These are phyloP conservation scores for Volvariella surrecta DNA, from an alignment of 1,284 basidiomycete species.

Conservation along the genomic window DNA sequence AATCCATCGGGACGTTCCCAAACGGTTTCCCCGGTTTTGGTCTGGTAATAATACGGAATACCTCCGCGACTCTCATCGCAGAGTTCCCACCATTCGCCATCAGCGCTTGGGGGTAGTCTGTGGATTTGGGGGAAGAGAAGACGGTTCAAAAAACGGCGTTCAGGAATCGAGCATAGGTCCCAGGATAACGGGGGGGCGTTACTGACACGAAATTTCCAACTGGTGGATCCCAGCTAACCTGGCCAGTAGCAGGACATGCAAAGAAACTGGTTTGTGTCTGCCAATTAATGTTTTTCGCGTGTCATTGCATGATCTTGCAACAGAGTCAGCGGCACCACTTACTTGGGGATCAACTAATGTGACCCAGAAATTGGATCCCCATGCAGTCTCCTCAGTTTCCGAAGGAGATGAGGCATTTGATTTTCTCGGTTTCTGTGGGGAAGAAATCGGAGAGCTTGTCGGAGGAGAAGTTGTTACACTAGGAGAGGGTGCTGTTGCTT, in stretches of 20 bases:
- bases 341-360: constrained; percentile 78
- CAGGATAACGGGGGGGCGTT: too few species aligned
- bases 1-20: constrained; percentile 85
- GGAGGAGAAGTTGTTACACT: constrained; percentile 10
- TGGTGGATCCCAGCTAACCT: constrained; percentile 89
- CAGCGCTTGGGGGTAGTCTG: constrained; percentile 74
- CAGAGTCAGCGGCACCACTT: constrained; percentile 16
- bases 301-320: too few species aligned
- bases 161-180: constrained; percentile 6
- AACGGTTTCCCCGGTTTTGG: constrained; percentile 77
- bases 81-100: constrained; percentile 96
- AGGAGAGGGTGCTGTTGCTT: constrained; percentile 10
- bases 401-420: constrained; percentile 11
- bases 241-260: constrained; percentile 86
- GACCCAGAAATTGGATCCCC: constrained; percentile 86
- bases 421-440: background rate
- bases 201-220: constrained; percentile 82
- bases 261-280: constrained; percentile 82
- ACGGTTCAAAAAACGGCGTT: constrained; percentile 8
- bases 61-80: constrained; percentile 71
- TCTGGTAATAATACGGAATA: constrained; percentile 89
- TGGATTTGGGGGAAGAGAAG: constrained; percentile 10
- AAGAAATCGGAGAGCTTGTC: constrained; percentile 14
- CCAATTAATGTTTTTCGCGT: background rate
- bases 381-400: constrained; percentile 38